These are phyloP conservation scores for Murraya koenigii DNA, from an alignment of 345 rosid species.

Conservation along the genomic window DNA sequence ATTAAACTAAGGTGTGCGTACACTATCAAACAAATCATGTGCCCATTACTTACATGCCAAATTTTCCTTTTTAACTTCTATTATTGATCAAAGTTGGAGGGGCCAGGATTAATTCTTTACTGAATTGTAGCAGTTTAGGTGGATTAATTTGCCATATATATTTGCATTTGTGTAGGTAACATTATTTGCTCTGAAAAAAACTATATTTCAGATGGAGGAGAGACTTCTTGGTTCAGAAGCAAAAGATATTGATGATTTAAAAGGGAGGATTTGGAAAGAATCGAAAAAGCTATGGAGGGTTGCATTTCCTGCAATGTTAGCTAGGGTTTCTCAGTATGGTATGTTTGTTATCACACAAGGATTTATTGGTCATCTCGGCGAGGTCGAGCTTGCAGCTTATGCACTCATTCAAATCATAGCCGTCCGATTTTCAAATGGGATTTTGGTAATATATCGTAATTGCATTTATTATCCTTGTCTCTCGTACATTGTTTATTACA, in stretches of 20 bases:
- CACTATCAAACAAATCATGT: too few species aligned
- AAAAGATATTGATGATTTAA: constrained; percentile 13
- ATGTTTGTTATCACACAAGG: constrained; percentile 56
- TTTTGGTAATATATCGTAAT: constrained; percentile 29
- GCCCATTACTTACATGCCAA: accelerated
- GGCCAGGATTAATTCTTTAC: background rate
- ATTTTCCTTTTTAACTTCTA: too few species aligned
- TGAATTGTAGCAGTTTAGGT: too few species aligned
- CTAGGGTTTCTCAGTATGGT: constrained; percentile 43
- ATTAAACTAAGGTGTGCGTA: too few species aligned
- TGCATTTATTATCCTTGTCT: too few species aligned
- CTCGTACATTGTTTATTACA: too few species aligned
- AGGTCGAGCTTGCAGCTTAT: constrained; percentile 46
- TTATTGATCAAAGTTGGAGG: too few species aligned
- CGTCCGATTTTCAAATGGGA: constrained; percentile 53
- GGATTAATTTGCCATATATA: background rate
- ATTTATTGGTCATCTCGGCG: constrained; percentile 50
- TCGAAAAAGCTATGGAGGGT: constrained; percentile 44
- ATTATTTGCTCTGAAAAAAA: background rate
- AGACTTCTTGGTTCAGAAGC: constrained; percentile 20
- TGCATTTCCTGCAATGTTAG: constrained; percentile 49
- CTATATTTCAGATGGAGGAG: constrained; percentile 15
- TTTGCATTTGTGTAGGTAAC: background rate
- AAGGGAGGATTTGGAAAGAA: constrained; percentile 44
- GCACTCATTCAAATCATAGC: constrained; percentile 57